Conservation (phyloP, 2,329 filamentous ascomycete genomes). For the Ophiostoma sp. region DNA sequence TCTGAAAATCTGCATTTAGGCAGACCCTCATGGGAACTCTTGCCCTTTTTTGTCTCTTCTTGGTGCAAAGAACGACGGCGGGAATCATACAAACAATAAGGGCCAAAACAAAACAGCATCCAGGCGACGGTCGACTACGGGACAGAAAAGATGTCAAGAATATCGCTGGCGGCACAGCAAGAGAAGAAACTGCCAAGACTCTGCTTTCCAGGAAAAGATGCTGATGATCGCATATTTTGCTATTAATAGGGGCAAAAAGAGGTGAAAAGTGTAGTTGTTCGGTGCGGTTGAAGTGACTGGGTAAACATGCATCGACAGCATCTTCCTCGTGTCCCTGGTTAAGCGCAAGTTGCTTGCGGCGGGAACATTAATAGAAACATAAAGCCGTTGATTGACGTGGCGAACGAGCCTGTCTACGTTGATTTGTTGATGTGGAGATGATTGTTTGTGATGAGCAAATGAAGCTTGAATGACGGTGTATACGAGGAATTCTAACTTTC, state of each 20-base stretch:
- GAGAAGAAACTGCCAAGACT: conserved; percentile 9
- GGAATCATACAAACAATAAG: background rate
- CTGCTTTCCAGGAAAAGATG: conserved; percentile 5
- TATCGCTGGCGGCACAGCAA: background rate
- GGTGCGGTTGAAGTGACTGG: background rate
- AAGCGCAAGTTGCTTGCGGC: background rate
- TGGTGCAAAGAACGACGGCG: background rate
- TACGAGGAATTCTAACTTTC: too few species aligned
- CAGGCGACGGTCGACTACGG: background rate
- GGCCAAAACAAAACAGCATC: conserved; percentile 1
- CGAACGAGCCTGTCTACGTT: background rate
- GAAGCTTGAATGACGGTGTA: background rate
- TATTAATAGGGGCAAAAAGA: background rate
- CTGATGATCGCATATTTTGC: background rate
- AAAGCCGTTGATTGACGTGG: background rate
- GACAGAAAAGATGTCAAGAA: background rate
- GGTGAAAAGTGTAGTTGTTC: background rate
- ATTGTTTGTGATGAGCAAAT: background rate
- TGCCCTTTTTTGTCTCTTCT: background rate
- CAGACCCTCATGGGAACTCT: background rate
- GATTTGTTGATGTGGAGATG: background rate
- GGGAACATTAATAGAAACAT: background rate
- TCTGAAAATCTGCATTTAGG: conserved; percentile 3
- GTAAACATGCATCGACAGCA: background rate
- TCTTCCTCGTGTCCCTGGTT: background rate